Evolutionary conservation across 2,329 filamentous ascomycete genomes (phyloP), one percentile per base, ranked within the genome.

Genomic region (Parastagonospora avenae): DNA sequence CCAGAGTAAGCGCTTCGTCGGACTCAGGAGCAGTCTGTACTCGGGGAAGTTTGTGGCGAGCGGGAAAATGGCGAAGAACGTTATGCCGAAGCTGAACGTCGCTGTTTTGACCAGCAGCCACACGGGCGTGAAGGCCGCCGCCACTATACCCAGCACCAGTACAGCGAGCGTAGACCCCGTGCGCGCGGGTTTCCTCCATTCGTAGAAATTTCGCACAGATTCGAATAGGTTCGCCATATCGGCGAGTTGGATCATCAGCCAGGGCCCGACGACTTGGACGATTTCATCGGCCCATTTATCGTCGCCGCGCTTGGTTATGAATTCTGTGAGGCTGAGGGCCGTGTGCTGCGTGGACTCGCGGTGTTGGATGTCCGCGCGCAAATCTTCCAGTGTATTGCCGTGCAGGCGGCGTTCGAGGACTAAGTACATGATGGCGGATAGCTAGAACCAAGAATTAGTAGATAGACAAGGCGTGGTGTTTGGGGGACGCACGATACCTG

Each of bases 161-260:
- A 74, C 14, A 12, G 50, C 57, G 7, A 74, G 62, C 0, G 62
- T 55, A 3, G 52, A 35, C 2, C 57, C 39, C 5, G 73, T 74
- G 0, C 66, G 62, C 11, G 46, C 44, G 4, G 72, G 70, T 45
- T 59, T 61, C 1, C 65, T 57, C 63, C 73, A 76, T 49, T 75
- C 71, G 46, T 74, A 76, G 47, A 76, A 74, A 42, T 73, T 76
- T 42, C 69, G 67, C 16, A 64, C 41, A 2, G 59, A 60, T 50
- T 76, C 71, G 31, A 75, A 66, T 15, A 71, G 52, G 36, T 72
- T 73, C 1, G 70, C 67, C 12, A 72, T 12, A 42, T 75, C 73
- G 8, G 58, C 61, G 5, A 75, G 47, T 50, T 75, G 67, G 3
- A 75, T 37, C 62, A 75, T 68, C 4, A 73, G 43, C 59, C 62